phyloP scores from a whole-genome alignment of 257 asterid genomes.

The Dorcoceras hygrometricum region DNA sequence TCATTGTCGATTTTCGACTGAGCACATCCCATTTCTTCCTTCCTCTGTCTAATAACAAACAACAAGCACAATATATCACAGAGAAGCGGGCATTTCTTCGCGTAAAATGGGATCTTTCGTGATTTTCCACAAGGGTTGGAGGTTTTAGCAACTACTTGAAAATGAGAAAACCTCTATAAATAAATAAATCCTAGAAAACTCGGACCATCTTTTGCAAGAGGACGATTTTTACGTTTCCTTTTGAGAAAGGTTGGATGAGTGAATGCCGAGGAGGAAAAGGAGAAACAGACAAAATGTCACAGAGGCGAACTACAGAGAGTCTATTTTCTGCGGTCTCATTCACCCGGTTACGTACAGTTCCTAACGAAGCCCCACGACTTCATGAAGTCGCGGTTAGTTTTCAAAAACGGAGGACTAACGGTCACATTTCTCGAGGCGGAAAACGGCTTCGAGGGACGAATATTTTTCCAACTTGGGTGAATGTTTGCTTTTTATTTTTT shows the following conservation, averaged over 20 bases:
- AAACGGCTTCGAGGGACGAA: no score
- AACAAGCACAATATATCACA: neutral
- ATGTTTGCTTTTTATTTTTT: no score
- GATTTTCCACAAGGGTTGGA: constrained; percentile 5
- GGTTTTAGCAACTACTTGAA: constrained; percentile 21
- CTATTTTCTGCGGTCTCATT: constrained; percentile 26
- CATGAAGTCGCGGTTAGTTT: constrained; percentile 5
- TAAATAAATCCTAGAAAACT: constrained; percentile 3
- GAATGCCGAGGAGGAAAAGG: constrained; percentile 34
- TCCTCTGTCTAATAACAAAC: neutral
- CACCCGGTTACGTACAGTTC: constrained; percentile 22
- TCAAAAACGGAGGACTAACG: constrained; percentile 45
- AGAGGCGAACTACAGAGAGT: constrained; percentile 36
- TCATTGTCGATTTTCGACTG: constrained; percentile 90
- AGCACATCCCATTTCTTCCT: constrained; percentile 70
- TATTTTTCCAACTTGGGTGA: no score
- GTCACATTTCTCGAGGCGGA: constrained; percentile 55
- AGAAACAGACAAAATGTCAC: constrained; percentile 46
- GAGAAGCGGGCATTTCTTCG: neutral
- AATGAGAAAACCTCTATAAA: constrained; percentile 25
- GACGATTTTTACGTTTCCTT: neutral
- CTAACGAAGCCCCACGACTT: neutral
- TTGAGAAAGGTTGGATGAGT: constrained; percentile 28
- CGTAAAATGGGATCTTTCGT: constrained; percentile 6
- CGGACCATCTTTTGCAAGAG: constrained; percentile 23